Evolutionary conservation across 106 monocot genomes (phyloP), one percentile per base, ranked within the genome.

Genomic region (Gastrodia elata): DNA sequence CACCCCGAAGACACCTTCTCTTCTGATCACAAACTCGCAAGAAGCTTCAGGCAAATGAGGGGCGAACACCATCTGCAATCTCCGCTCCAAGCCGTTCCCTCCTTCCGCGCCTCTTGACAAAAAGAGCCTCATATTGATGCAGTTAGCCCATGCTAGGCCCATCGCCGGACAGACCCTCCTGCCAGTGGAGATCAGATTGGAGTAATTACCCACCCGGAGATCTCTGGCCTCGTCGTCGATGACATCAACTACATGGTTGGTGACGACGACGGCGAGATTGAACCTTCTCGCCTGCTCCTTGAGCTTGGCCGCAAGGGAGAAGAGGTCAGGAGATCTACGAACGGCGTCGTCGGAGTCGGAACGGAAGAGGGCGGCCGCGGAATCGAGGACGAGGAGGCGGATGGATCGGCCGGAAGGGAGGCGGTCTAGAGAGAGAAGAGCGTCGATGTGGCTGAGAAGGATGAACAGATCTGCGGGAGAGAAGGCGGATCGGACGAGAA

Each of bases 181-280:
- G 16, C 93, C 88, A 2, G 88, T 87, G 11, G 83, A 74, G 84
- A 77, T 79, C 71, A 93, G 41, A 8, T 37, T 59, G 24, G 38
- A 28, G 38, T 81, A 81, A 30, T 84, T 78, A 46, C 80, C 85
- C 14, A 82, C 70, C 41, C 76, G 61, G 24, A 57, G 35, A 39
- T 36, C 71, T 10, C 68, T 46, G 15, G 38, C 42, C 34, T 37
- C 69, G 14, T 35, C 78, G 2, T 64, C 81, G 39, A 93, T 61
- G 0, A 89, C 88, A 39, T 98, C 98, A 44, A 91, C 93, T 30
- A 93, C 90, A 38, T 98, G 91, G 72, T 96, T 96, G 36, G 92
- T 92, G 68, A 92, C 87, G 32, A 96, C 85, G 20, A 86, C 89
- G 20, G 89, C 89, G 10, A 78, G 10, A 9, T 80, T 77, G 61